Evolutionary conservation across 306 rosid genomes (phyloP), one percentile per base, ranked within the genome.

Genomic region (Rosa lucieae): DNA sequence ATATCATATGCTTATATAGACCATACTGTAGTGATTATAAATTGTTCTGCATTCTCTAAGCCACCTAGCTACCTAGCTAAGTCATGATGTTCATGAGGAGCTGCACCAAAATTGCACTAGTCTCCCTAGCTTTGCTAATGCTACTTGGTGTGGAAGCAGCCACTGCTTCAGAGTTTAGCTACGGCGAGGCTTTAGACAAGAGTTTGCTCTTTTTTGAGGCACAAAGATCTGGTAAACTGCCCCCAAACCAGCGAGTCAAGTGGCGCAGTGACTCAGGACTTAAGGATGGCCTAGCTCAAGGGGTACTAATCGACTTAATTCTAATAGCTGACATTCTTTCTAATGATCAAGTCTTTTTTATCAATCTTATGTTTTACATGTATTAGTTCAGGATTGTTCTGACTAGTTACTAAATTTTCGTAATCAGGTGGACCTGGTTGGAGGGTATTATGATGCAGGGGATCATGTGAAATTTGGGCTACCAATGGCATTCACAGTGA

Each of bases 381-480:
- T 2, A 53, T 39, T 39, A 35, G 6, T 65, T 65, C 26, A 43
- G 18, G 53, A 69, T 69, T 69, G 26, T n/a, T 4, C 18, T n/a
- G 9, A 7, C 32, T 44, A 69, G 21, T 43, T 42, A 42, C 20
- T 42, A 15, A 37, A 23, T 12, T 14, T 48, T 51, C 17, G 63
- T 40, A 40, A 67, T 17, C 87, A 92, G 97, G 97, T 84, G 68
- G 83, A 94, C 85, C 77, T 92, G 86, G 93, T 88, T 78, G 98
- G 98, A 79, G 98, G 97, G 37, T 94, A 94, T 83, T 92, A 94
- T 81, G 98, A 94, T 73, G 98, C 98, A 12, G 98, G 97, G 32
- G 98, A 94, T 82, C 90, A 94, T 73, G 98, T 94, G 79, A 94
- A 94, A 63, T 92, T 94, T 83, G 97, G 98, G 68, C 75, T 90